Conservation (phyloP, 2,329 filamentous ascomycete species). For the Aureobasidium zeae region DNA sequence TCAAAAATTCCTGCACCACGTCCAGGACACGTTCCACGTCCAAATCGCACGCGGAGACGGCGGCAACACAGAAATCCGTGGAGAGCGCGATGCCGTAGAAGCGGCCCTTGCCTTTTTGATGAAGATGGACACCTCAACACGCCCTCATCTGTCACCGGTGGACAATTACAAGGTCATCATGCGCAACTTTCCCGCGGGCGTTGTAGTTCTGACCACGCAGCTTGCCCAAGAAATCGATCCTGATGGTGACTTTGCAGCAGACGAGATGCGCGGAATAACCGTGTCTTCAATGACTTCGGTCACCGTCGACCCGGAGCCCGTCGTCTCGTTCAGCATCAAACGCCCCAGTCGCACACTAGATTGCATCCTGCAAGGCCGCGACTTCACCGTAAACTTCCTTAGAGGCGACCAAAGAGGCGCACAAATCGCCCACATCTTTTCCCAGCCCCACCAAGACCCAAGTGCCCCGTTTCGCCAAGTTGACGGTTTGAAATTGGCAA, state of each 20-base stretch:
- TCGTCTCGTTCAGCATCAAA: constrained; percentile 55
- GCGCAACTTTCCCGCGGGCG: constrained; percentile 3
- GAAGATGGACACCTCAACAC: no score
- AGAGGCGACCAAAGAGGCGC: constrained; percentile 24
- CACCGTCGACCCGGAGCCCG: constrained; percentile 44
- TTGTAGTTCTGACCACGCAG: constrained; percentile 3
- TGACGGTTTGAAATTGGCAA: neutral
- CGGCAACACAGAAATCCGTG: no score
- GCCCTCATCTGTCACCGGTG: no score
- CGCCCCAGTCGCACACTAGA: constrained; percentile 47
- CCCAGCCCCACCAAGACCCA: constrained; percentile 21
- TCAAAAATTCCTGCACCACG: no score
- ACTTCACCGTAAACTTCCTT: constrained; percentile 46
- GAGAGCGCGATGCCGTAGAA: no score
- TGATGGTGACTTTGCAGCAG: neutral
- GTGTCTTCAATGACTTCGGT: constrained; percentile 55
- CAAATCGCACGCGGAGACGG: no score
- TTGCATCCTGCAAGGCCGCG: constrained; percentile 36
- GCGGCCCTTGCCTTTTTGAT: no score
- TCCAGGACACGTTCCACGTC: no score
- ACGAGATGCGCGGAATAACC: constrained; percentile 42
- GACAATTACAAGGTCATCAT: constrained; percentile 8
- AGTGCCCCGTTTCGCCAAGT: constrained; percentile 19
- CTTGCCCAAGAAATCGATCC: neutral
- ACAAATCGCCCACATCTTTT: constrained; percentile 27